These are phyloP conservation scores for Spencermartinsiella europaea DNA, from an alignment of 805 yeast genomes.

Conservation along the genomic window DNA sequence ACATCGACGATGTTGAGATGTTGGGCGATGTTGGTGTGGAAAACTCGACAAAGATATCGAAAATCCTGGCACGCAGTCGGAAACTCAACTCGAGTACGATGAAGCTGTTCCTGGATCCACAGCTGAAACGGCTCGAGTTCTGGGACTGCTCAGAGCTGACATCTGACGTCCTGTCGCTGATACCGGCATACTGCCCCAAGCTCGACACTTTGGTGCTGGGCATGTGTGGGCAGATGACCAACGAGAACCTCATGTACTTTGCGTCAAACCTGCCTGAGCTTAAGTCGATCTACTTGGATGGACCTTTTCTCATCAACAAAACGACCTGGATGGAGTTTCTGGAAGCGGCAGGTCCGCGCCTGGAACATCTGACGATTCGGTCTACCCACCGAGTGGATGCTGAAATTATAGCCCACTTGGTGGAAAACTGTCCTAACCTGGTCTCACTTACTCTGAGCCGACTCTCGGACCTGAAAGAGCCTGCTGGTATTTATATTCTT, in stretches of 20 bases:
- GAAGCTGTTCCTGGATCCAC: conserved; percentile 63
- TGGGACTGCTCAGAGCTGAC: conserved; percentile 90
- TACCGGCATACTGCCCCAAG: conserved; percentile 77
- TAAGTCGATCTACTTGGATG: conserved; percentile 62
- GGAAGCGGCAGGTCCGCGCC: conserved; percentile 46
- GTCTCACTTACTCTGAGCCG: conserved; percentile 57
- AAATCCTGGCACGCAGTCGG: conserved; percentile 76
- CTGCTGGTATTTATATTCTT: conserved; percentile 53
- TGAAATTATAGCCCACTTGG: conserved; percentile 55
- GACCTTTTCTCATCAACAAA: conserved; percentile 81
- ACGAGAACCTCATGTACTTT: conserved; percentile 63
- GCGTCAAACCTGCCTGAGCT: conserved; percentile 54
- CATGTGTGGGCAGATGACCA: conserved; percentile 92
- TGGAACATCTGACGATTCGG: conserved; percentile 56
- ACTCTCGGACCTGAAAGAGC: conserved; percentile 64
- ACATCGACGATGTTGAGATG: conserved; percentile 69
- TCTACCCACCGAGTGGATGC: conserved; percentile 82
- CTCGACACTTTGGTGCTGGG: conserved; percentile 59
- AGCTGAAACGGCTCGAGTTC: conserved; percentile 54
- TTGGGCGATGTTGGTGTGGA: conserved; percentile 80
- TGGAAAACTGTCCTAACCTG: conserved; percentile 53
- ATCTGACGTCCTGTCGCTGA: conserved; percentile 55
- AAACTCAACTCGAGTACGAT: conserved; percentile 70
- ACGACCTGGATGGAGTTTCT: conserved; percentile 74
- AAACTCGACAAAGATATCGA: conserved; percentile 66